Percentiles rank a stretch among this genome's conserved stretches.
phyloP scores from a whole-genome alignment of 306 rosid species.

The Cicer arietinum region DNA sequence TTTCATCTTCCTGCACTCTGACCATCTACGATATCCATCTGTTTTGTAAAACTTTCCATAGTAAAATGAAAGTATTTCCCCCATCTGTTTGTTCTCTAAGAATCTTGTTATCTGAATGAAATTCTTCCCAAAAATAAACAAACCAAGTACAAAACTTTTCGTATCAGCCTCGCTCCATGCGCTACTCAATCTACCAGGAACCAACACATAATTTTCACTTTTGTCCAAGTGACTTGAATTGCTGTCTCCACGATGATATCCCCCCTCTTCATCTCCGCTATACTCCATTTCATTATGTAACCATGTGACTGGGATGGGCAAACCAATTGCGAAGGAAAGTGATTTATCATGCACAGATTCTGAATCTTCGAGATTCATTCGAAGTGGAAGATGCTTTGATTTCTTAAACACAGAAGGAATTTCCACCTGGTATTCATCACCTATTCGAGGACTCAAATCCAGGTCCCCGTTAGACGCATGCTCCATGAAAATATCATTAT shows the following conservation, averaged over 20 bases:
- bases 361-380: conserved; percentile 48
- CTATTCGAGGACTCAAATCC: conserved; percentile 61
- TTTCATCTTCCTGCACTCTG: conserved; percentile 57
- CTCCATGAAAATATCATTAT: conserved; percentile 49
- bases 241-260: conserved; percentile 21
- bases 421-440: conserved; percentile 65
- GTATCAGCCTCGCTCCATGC: conserved; percentile 69
- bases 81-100: conserved; percentile 61
- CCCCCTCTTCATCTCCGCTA: conserved; percentile 24
- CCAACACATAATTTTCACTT: conserved; percentile 44
- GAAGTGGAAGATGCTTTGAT: conserved; percentile 50
- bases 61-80: conserved; percentile 70
- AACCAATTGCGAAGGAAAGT: conserved; percentile 9
- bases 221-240: conserved; percentile 20
- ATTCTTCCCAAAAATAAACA: conserved; percentile 75
- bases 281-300: no score
- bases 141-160: conserved; percentile 69
- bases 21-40: conserved; percentile 67
- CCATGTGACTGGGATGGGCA: conserved; percentile 41
- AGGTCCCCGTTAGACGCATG: conserved; percentile 48
- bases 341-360: conserved; percentile 43
- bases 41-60: conserved; percentile 77
- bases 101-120: conserved; percentile 61
- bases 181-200: conserved; percentile 52
- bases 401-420: conserved; percentile 61